Evolutionary conservation across 768 basidiomycete species (phyloP).

Genomic region (Panaeolus cyanescens): DNA sequence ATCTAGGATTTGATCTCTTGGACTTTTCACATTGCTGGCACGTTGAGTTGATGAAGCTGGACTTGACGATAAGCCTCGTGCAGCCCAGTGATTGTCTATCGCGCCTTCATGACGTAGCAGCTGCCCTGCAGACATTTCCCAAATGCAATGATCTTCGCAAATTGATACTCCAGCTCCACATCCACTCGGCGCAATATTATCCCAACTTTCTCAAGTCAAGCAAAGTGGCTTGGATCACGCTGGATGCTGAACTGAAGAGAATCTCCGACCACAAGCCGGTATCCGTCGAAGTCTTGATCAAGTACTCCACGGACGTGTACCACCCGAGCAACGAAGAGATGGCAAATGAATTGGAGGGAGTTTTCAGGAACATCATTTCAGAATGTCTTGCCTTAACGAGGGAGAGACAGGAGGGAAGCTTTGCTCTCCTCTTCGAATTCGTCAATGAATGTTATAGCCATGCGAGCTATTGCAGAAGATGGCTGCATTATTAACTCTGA

Average conservation of each 20-base stretch:
- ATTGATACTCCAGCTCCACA: background rate
- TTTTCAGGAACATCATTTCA: constrained; percentile 1
- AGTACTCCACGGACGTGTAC: constrained; percentile 1
- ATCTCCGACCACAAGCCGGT: constrained; percentile 1
- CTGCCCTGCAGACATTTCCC: background rate
- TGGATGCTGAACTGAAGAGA: background rate
- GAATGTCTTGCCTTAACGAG: background rate
- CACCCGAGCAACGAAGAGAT: background rate
- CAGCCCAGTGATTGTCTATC: background rate
- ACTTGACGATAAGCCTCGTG: background rate
- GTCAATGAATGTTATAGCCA: background rate
- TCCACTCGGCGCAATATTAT: background rate
- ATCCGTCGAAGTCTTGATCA: background rate
- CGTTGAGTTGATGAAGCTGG: background rate
- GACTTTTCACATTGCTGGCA: background rate
- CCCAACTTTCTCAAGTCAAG: background rate
- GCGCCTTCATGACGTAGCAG: background rate
- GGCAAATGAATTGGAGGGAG: background rate
- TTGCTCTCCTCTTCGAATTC: background rate
- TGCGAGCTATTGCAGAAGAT: background rate
- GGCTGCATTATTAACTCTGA: constrained; percentile 1
- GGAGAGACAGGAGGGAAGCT: background rate
- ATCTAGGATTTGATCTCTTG: background rate
- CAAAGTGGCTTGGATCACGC: background rate
- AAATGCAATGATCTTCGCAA: background rate